Percentiles rank a stretch among this genome's conserved stretches.
These are phyloP conservation scores for Mycocentrospora acerina DNA, from an alignment of 2,329 filamentous ascomycete species.

Conservation along the genomic window DNA sequence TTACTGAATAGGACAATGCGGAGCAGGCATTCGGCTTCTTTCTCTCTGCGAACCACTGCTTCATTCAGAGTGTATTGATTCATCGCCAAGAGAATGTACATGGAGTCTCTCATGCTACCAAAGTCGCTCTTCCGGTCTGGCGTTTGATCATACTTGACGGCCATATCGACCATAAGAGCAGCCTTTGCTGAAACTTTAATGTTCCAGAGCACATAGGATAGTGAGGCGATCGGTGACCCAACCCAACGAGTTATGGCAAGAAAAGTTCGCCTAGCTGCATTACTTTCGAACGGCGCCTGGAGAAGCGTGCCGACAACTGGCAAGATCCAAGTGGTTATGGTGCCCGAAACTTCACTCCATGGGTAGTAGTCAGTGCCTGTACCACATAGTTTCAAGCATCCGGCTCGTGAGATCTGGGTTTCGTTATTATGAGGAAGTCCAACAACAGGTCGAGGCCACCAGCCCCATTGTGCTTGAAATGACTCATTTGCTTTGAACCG, in stretches of 20 bases:
- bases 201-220: slow-evolving; percentile 45
- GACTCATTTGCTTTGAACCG: slow-evolving; percentile 1
- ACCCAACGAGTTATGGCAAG: slow-evolving; percentile 41
- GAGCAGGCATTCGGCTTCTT: slow-evolving; percentile 43
- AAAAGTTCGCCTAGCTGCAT: slow-evolving; percentile 38
- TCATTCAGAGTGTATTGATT: slow-evolving; percentile 48
- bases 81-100: slow-evolving; percentile 49
- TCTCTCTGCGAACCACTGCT: slow-evolving; percentile 20
- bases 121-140: slow-evolving; percentile 36
- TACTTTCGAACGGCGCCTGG: slow-evolving; percentile 47
- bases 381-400: slow-evolving; percentile 40
- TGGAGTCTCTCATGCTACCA: slow-evolving; percentile 45
- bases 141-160: slow-evolving; percentile 32
- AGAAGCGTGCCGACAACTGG: slow-evolving; percentile 43
- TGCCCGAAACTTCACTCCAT: slow-evolving; percentile 33
- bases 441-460: slow-evolving; percentile 18
- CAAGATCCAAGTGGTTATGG: slow-evolving; percentile 46
- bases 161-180: slow-evolving; percentile 45
- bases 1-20: slow-evolving; percentile 46
- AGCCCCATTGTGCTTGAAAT: slow-evolving; percentile 18
- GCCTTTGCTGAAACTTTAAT: slow-evolving; percentile 44
- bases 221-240: slow-evolving; percentile 40
- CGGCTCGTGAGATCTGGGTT: slow-evolving; percentile 35
- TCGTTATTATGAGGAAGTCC: slow-evolving; percentile 9
- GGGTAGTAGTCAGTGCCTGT: slow-evolving; percentile 32